Conservation (phyloP, 1,284 basidiomycete species). For the Vanrija pseudolonga region DNA sequence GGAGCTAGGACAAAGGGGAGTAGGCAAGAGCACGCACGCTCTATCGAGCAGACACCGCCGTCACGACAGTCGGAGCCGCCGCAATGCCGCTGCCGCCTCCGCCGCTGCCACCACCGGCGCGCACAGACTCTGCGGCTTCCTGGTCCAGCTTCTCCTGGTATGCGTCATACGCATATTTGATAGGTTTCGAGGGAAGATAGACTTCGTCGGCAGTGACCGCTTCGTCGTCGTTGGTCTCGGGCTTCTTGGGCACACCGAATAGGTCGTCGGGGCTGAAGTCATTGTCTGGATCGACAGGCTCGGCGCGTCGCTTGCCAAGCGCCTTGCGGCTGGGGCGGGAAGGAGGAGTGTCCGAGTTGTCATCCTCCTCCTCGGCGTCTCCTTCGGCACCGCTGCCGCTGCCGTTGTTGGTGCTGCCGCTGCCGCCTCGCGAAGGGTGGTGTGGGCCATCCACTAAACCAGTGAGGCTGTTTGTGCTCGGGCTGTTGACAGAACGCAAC, state of each 20-base stretch:
- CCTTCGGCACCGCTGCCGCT: conserved; percentile 4
- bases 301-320: conserved; percentile 43
- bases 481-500: conserved; percentile 17
- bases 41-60: no score
- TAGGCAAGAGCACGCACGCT: no score
- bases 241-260: conserved; percentile 20
- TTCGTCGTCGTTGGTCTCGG: conserved; percentile 25
- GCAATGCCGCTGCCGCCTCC: no score
- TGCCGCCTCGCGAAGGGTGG: conserved; percentile 13
- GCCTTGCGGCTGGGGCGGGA: conserved; percentile 43
- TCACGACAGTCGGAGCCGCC: no score
- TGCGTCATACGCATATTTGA: conserved; percentile 48
- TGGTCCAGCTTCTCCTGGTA: conserved; percentile 37
- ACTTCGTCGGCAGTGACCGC: conserved; percentile 31
- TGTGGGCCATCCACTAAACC: background rate
- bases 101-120: background rate
- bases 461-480: conserved; percentile 7
- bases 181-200: conserved; percentile 28
- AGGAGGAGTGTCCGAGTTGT: conserved; percentile 25
- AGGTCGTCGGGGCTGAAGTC: conserved; percentile 47
- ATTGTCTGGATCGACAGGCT: conserved; percentile 30
- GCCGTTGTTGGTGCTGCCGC: conserved; percentile 17
- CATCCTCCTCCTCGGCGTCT: conserved; percentile 13
- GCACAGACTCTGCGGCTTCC: conserved; percentile 3
- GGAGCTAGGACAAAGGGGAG: no score